Evolutionary conservation across 202 grass and related monocot species (phyloP).

Genomic region (Digitaria exilis): DNA sequence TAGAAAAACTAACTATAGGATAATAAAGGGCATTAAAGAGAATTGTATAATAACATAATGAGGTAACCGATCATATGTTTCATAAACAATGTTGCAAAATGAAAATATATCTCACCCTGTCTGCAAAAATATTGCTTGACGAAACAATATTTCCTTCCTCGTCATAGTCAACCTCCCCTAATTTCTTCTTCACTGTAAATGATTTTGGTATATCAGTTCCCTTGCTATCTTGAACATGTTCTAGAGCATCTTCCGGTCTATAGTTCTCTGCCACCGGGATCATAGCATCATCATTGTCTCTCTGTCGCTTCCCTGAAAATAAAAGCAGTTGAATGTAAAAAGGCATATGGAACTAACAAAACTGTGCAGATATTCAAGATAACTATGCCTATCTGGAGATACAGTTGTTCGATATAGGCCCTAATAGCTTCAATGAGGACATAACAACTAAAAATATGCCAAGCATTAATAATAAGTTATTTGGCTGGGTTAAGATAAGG

Average conservation of each 20-base stretch:
- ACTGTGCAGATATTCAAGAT: constrained; percentile 23
- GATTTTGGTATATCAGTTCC: constrained; percentile 46
- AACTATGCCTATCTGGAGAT: constrained; percentile 5
- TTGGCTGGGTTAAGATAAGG: neutral
- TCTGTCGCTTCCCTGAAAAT: constrained; percentile 59
- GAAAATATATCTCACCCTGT: constrained; percentile 61
- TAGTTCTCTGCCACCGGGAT: constrained; percentile 44
- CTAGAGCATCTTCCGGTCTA: constrained; percentile 49
- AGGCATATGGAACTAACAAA: neutral
- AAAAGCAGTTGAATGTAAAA: constrained; percentile 13
- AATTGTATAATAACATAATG: constrained; percentile 15
- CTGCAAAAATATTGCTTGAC: constrained; percentile 48
- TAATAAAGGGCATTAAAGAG: constrained; percentile 4
- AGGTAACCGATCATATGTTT: neutral
- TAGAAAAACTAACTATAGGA: neutral
- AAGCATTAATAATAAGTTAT: neutral
- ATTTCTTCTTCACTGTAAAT: constrained; percentile 40
- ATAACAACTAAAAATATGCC: neutral
- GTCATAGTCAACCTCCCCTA: constrained; percentile 38
- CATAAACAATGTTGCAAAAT: constrained; percentile 19
- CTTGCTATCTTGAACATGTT: constrained; percentile 42
- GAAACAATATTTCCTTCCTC: constrained; percentile 51
- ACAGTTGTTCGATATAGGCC: neutral
- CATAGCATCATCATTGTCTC: constrained; percentile 40
- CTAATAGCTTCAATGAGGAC: neutral